These are phyloP conservation scores for Xylariomycetidae sp. DNA, from an alignment of 2,329 filamentous ascomycete species.

Conservation along the genomic window DNA sequence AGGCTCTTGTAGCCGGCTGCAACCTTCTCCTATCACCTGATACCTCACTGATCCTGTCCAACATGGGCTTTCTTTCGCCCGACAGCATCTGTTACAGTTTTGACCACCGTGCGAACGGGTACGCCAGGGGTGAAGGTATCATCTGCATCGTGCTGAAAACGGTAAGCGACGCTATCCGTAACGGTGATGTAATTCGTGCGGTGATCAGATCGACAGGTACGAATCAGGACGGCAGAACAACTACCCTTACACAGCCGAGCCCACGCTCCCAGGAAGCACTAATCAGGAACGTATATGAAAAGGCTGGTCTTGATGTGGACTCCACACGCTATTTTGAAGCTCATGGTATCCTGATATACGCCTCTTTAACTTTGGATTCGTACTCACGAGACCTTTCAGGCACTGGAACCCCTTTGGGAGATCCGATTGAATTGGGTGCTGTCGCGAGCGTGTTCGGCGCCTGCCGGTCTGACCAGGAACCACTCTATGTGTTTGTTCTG, in stretches of 20 bases:
- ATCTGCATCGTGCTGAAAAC: slow-evolving; percentile 46
- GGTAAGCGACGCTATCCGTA: slow-evolving; percentile 39
- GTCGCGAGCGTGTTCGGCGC: slow-evolving; percentile 26
- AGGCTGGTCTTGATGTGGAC: slow-evolving; percentile 15
- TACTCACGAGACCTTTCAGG: slow-evolving; percentile 18
- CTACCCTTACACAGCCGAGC: slow-evolving; percentile 23
- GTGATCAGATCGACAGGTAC: slow-evolving; percentile 28
- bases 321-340: slow-evolving; percentile 28
- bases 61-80: slow-evolving; percentile 35
- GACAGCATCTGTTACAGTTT: slow-evolving; percentile 23
- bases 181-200: slow-evolving; percentile 34
- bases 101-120: slow-evolving; percentile 24
- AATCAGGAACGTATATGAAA: slow-evolving; percentile 29
- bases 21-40: slow-evolving; percentile 29
- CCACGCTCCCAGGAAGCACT: slow-evolving; percentile 26
- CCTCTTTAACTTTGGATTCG: not conserved
- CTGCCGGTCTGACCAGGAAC: slow-evolving; percentile 12
- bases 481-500: slow-evolving; percentile 20
- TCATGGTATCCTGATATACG: slow-evolving; percentile 15
- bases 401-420: slow-evolving; percentile 38
- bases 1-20: slow-evolving; percentile 29
- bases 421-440: slow-evolving; percentile 36
- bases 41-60: slow-evolving; percentile 19
- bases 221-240: slow-evolving; percentile 26
- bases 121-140: slow-evolving; percentile 47